phyloP scores from a whole-genome alignment of 2,329 filamentous ascomycete species.

The Hirsutella thompsonii region DNA sequence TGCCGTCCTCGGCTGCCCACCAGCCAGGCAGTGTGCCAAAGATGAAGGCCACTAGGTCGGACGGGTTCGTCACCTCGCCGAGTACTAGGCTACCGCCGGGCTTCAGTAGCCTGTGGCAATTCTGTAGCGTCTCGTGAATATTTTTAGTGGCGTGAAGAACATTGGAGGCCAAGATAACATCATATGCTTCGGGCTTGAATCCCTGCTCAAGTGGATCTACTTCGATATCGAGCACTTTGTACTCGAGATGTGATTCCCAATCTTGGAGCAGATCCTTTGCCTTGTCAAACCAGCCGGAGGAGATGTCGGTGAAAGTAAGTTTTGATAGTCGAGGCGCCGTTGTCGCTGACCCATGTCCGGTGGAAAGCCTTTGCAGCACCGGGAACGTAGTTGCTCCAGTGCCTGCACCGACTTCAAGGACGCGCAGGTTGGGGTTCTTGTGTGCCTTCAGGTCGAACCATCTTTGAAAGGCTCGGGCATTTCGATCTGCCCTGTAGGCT shows the following conservation, averaged over 20 bases:
- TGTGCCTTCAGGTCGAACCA: constrained; percentile 2
- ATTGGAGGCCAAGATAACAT: not conserved
- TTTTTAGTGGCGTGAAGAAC: constrained; percentile 1
- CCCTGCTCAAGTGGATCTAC: constrained; percentile 1
- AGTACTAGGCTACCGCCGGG: constrained; percentile 1
- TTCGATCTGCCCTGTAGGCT: not conserved
- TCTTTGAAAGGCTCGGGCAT: not conserved
- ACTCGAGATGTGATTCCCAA: constrained; percentile 1
- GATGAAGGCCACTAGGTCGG: constrained; percentile 1
- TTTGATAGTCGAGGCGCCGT: constrained; percentile 1
- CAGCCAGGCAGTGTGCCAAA: not conserved
- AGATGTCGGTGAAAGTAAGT: constrained; percentile 1
- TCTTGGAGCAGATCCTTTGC: not conserved
- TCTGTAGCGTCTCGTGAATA: not conserved
- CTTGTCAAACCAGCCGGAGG: constrained; percentile 1
- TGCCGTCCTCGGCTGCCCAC: constrained; percentile 2
- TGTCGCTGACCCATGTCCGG: not conserved
- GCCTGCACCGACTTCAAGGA: constrained; percentile 1
- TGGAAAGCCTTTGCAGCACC: not conserved
- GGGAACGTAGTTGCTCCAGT: constrained; percentile 1
- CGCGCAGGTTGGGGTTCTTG: not conserved
- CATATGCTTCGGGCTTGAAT: constrained; percentile 1
- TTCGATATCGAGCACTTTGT: constrained; percentile 1
- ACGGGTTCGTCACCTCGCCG: not conserved
- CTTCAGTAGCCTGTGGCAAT: constrained; percentile 1